Conservation (phyloP, 768 basidiomycete genomes). For the Sporobolomyces pararoseus region DNA sequence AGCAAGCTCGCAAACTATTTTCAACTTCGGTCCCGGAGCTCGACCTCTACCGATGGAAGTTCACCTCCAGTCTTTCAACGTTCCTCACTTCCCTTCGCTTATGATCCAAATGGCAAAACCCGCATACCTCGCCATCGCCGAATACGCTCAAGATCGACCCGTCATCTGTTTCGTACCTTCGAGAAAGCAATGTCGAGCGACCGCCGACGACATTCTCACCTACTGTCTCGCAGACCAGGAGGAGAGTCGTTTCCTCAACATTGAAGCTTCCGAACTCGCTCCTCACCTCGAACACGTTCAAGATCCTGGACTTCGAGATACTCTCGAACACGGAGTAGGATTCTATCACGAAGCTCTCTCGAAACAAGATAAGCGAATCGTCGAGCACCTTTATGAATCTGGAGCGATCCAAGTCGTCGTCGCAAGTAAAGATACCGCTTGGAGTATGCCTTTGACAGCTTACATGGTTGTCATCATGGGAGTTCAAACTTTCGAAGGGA, state of each 20-base stretch:
- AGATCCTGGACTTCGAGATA: slow-evolving; percentile 72
- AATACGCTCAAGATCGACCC: slow-evolving; percentile 78
- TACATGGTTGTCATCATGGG: slow-evolving; percentile 99
- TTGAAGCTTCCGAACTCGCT: slow-evolving; percentile 73
- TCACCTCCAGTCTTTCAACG: slow-evolving; percentile 88
- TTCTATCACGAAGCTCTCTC: slow-evolving; percentile 92
- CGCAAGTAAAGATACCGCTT: slow-evolving; percentile 95
- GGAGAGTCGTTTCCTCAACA: slow-evolving; percentile 80
- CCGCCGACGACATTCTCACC: slow-evolving; percentile 81
- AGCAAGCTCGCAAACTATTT: slow-evolving; percentile 84
- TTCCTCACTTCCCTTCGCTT: slow-evolving; percentile 95
- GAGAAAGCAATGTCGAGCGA: slow-evolving; percentile 85
- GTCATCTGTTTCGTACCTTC: slow-evolving; percentile 91
- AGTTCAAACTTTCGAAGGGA: slow-evolving; percentile 93
- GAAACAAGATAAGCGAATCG: slow-evolving; percentile 88
- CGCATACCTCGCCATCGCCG: slow-evolving; percentile 84
- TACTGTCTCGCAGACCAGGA: slow-evolving; percentile 86
- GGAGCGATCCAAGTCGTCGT: slow-evolving; percentile 93
- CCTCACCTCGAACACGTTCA: slow-evolving; percentile 81
- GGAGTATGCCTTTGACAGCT: slow-evolving; percentile 87
- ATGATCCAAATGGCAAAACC: slow-evolving; percentile 99
- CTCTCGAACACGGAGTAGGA: slow-evolving; percentile 81
- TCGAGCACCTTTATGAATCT: slow-evolving; percentile 84
- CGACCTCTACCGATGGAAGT: slow-evolving; percentile 98
- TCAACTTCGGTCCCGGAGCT: slow-evolving; percentile 95